Percentiles rank a stretch among this genome's conserved stretches.
These are phyloP conservation scores for Melanogaster broomeanus DNA, from an alignment of 768 basidiomycete species.

Conservation along the genomic window DNA sequence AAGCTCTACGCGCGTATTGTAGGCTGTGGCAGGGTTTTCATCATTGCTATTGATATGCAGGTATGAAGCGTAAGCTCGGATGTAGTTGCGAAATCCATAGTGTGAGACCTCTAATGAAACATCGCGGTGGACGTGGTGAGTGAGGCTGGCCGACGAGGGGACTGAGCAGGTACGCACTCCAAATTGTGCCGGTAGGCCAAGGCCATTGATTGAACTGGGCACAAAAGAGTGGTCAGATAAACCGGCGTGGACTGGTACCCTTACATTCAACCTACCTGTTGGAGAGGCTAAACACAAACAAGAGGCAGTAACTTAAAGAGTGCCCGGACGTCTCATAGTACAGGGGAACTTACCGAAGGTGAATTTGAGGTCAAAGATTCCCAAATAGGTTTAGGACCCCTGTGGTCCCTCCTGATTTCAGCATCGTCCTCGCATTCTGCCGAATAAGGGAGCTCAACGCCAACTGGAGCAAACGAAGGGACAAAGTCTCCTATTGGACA, in stretches of 20 bases:
- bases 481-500: slow-evolving; percentile 5
- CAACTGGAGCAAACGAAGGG: slow-evolving; percentile 8
- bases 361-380: slow-evolving; percentile 10
- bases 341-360: slow-evolving; percentile 9
- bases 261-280: neutral
- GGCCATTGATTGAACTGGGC: slow-evolving; percentile 15
- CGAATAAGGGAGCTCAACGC: slow-evolving; percentile 9
- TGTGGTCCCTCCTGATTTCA: slow-evolving; percentile 5
- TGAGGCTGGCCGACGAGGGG: neutral
- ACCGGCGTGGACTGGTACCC: no score
- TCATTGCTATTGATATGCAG: slow-evolving; percentile 46
- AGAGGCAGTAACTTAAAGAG: neutral
- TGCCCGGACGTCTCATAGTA: neutral
- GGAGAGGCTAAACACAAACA: neutral
- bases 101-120: slow-evolving; percentile 33
- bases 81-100: slow-evolving; percentile 35
- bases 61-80: slow-evolving; percentile 44
- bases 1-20: slow-evolving; percentile 50
- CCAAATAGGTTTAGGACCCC: slow-evolving; percentile 14
- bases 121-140: neutral
- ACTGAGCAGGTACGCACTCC: slow-evolving; percentile 5
- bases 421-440: slow-evolving; percentile 10
- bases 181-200: slow-evolving; percentile 15
- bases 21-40: slow-evolving; percentile 37
- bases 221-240: no score